A percentile compares a stretch with the other conserved stretches of the same genome.
These are phyloP conservation scores for Ceratocystis colombiana DNA, from an alignment of 2,329 filamentous ascomycete genomes.

Conservation along the genomic window DNA sequence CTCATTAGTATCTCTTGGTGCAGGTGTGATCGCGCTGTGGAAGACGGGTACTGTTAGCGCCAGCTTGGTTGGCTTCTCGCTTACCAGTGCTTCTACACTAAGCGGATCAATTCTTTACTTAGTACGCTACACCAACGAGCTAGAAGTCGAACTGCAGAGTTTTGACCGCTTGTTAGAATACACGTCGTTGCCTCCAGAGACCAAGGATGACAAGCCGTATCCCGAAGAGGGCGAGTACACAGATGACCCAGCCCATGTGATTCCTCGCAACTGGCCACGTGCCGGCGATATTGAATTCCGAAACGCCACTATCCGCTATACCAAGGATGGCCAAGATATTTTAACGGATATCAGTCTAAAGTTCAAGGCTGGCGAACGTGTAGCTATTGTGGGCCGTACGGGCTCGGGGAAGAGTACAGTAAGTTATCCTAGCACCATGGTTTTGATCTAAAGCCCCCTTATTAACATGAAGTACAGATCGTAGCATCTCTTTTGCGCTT, in stretches of 20 bases:
- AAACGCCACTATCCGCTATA: constrained; percentile 35
- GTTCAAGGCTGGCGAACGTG: constrained; percentile 52
- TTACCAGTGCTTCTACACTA: constrained; percentile 38
- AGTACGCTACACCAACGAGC: constrained; percentile 38
- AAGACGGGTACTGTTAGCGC: constrained; percentile 35
- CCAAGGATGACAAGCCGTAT: constrained; percentile 31
- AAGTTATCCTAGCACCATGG: constrained; percentile 34
- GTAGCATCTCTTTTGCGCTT: constrained; percentile 41
- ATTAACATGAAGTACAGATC: constrained; percentile 28
- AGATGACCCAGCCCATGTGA: constrained; percentile 28
- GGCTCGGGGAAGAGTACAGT: constrained; percentile 63
- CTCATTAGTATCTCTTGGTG: constrained; percentile 36
- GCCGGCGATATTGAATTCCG: constrained; percentile 34
- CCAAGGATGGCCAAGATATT: constrained; percentile 34
- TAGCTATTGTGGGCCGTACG: constrained; percentile 63
- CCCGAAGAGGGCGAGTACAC: constrained; percentile 29
- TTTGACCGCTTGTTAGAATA: constrained; percentile 36
- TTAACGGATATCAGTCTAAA: constrained; percentile 37
- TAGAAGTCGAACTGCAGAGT: constrained; percentile 42
- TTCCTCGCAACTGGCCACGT: constrained; percentile 33
- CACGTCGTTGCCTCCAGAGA: constrained; percentile 32
- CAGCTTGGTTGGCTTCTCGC: constrained; percentile 41
- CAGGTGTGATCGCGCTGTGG: constrained; percentile 37
- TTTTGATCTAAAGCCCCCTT: neutral
- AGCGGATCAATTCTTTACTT: constrained; percentile 38